Base-by-base conservation (phyloP, 2,329 filamentous ascomycete genomes). In the Penicillium sp. region DNA sequence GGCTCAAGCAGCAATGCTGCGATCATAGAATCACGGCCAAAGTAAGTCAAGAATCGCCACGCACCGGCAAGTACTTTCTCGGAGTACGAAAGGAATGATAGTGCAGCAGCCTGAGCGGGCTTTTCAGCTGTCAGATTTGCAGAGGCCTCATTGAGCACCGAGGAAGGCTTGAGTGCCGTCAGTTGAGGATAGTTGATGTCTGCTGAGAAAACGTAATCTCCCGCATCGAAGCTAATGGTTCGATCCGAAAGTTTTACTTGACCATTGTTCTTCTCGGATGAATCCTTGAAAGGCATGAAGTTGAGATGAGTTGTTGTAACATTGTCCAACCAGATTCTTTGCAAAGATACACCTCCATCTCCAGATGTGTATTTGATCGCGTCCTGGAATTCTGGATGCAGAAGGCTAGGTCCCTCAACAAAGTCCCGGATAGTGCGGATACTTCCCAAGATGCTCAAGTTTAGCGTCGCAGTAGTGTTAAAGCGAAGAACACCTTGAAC, bases 1-100 rank as follows among this genome's bases (percentile, higher is more conserved):
- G 82, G 78, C 53, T 84, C 79, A 29, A 87, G 72, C 0, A 88
- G 71, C 0, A 88, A 75, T 13, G 81, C 73, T 1, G 82, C 76
- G 38, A 88, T 85, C 77, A 87, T 84, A 56, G 80, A 84, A 62
- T 88, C 85, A 10, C 85, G 79, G 0, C 84, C 85, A 69, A 88
- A 88, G 62, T 88, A 88, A 0, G 85, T 88, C 42, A 88, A 67
- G 60, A 87, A 88, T 1, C 84, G 74, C 85, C 84, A 88, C 4
- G 82, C 83, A 10, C 85, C 85, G 1, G 86, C 85, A 2, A 86
- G 73, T 0, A 88, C 73, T 59, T 88, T 88, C 31, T 83, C 74
- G 0, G 76, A 81, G 58, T 87, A 88, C 0, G 85, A 87, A 4
- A 88, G 72, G 67, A 88, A 88, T 0, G 83, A 82, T 0, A 88